Conservation (phyloP, 768 basidiomycete species). For the Suillus americanus region DNA sequence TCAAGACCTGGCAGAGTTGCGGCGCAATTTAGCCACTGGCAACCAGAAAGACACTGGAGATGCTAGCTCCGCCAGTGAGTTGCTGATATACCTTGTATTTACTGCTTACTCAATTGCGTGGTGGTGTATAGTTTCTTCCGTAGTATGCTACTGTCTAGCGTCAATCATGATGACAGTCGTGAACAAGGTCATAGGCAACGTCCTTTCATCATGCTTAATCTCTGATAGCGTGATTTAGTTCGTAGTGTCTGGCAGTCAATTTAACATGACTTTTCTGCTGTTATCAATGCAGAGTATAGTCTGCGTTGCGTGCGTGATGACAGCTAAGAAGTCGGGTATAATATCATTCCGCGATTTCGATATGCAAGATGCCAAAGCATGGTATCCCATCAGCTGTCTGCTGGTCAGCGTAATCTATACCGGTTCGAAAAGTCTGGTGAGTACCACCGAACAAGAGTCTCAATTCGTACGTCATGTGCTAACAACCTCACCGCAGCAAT, state of each 20-base stretch:
- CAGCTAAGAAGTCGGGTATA: conserved; percentile 71
- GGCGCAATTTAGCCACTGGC: conserved; percentile 48
- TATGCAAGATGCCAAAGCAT: conserved; percentile 78
- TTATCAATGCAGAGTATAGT: conserved; percentile 89
- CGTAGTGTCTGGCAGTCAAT: conserved; percentile 89
- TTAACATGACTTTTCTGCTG: conserved; percentile 97
- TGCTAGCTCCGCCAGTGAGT: conserved; percentile 26
- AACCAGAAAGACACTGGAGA: conserved; percentile 20
- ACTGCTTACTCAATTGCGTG: background rate
- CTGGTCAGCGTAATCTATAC: conserved; percentile 97
- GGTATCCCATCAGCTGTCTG: conserved; percentile 93
- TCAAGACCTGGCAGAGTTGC: conserved; percentile 53
- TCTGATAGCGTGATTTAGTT: conserved; percentile 50
- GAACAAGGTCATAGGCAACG: conserved; percentile 70
- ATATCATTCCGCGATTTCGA: conserved; percentile 88
- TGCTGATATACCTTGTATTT: background rate
- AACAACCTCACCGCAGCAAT: conserved; percentile 64
- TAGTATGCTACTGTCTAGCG: conserved; percentile 86
- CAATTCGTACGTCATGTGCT: background rate
- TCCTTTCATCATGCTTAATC: background rate
- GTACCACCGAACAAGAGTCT: conserved; percentile 31
- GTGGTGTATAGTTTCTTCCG: conserved; percentile 63
- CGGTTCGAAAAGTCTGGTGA: conserved; percentile 92
- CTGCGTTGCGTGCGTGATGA: conserved; percentile 74
- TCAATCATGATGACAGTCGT: conserved; percentile 97